Percentiles rank a stretch among this genome's conserved stretches.
Conservation (phyloP, 208 protist species). For the Trypanosoma conorhini region DNA sequence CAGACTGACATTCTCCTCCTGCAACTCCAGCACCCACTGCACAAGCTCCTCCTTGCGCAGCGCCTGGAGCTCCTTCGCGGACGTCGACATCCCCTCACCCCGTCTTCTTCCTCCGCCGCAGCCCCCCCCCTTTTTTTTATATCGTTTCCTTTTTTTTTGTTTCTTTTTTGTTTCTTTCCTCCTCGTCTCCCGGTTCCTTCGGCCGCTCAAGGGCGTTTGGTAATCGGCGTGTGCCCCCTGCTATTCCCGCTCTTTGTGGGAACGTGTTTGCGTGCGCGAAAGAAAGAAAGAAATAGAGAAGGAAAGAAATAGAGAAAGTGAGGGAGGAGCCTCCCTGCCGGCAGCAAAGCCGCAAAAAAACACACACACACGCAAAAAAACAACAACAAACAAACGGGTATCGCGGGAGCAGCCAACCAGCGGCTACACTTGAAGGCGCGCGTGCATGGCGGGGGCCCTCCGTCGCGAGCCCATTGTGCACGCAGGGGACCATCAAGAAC, state of each 20-base stretch:
- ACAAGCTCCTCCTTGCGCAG: constrained; percentile 65
- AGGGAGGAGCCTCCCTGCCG: background rate
- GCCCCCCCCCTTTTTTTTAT: background rate
- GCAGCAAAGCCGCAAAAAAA: constrained; percentile 7
- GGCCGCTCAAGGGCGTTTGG: too few species aligned
- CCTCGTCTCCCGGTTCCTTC: too few species aligned
- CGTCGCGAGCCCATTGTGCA: too few species aligned
- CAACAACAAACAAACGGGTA: too few species aligned
- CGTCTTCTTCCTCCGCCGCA: background rate
- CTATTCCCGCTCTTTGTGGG: background rate
- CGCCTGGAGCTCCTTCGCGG: constrained; percentile 30
- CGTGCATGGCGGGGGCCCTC: too few species aligned
- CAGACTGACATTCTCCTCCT: constrained; percentile 59
- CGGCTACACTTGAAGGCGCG: too few species aligned
- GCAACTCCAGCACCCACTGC: constrained; percentile 53
- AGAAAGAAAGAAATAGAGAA: constrained; percentile 9
- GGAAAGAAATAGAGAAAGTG: constrained; percentile 6
- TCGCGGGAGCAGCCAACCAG: too few species aligned
- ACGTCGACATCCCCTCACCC: background rate
- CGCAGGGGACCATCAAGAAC: too few species aligned
- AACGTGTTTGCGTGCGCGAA: too few species aligned
- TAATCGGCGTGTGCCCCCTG: too few species aligned
- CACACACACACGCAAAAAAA: constrained; percentile 9
- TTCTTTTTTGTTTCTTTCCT: constrained; percentile 6
- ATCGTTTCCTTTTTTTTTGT: background rate